Evolutionary conservation across 139 green algal species (phyloP), one percentile per base, ranked within the genome.

Genomic region (Picochlorum sp.): DNA sequence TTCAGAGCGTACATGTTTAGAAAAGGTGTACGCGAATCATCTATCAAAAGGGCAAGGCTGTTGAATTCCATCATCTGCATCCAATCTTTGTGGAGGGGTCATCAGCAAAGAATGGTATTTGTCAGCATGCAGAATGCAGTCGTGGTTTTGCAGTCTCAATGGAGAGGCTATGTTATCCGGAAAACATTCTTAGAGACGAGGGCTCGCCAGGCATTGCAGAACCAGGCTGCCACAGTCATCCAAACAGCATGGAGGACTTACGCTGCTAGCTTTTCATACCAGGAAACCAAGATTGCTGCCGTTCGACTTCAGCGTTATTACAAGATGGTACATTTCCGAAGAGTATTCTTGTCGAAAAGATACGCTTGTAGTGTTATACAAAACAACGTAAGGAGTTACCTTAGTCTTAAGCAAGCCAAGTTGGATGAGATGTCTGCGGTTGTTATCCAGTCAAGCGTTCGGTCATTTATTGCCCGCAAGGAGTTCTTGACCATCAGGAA

Each of bases 11-110:
- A 67, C 55, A 62, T 64, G 41, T 61, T 83, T 31, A 61, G 53
- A 3, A 32, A 40, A 0, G n/a, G 43, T 5, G 33, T 81, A 36
- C 13, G 14, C n/a, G 22, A 7, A n/a, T 64, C 62, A n/a, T 14
- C 47, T 7, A 31, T 29, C 3, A 13, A 30, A 4, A 39, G 59
- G 8, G 8, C 5, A 25, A 33, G 32, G 5, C 18, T 65, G 16
- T 16, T 53, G 18, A 24, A 25, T 3, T 57, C 56, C 1, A 35
- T 76, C 8, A 22, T 49, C 26, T 29, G n/a, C 4, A 57, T 74
- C 56, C 77, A 77, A 62, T 74, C 80, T 0, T 22, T 61, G 6
- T 83, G 71, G 78, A 61, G 77, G 9, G 64, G 41, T 24, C 33
- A 49, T 5, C 36, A 51, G 18, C 49, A 36, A 4, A n/a, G 20